Base-by-base conservation (phyloP, 2,329 filamentous ascomycete species). In the Trichoderma sp. region DNA sequence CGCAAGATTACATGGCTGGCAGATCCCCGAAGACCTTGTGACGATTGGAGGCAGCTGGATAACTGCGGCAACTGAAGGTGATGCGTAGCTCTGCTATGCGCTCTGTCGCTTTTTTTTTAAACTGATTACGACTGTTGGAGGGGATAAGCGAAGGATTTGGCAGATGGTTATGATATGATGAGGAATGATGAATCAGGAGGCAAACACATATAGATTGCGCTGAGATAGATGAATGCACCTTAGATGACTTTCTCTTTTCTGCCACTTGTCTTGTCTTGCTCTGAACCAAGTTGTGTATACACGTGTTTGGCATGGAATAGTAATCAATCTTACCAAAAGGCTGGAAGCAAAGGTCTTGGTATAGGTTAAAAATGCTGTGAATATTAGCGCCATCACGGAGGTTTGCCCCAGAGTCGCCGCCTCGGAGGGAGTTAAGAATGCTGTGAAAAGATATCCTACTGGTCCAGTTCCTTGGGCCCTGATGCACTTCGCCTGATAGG, bases 1-100 rank as follows among this genome's bases (percentile, higher is more conserved):
- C 5, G 95, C 93, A 76, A 78, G 77, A 0, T 78, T 84, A 5
- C 95, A 97, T 84, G 92, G 93, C 1, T 97, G 95, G 95, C 82
- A 86, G 65, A 85, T 95, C 4, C 94, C 94, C 0, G 81, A 84
- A 4, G 93, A 93, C 29, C 11, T 75, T 21, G 41, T 29, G 38
- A 29, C 31, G 11, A 62, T 75, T 14, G 59, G 53, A 18, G 6
- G 6, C 4, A 3, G n/a, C 29, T 72, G 59, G 69, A 41, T 27
- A 18, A n/a, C 60, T 63, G 27, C 9, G n/a, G 18, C 5, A 56
- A 6, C 21, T 56, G 9, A 24, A 56, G 21, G 50, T 21, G 21
- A 24, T 21, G 45, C 41, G 41, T 45, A 53, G n/a, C 5, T 12
- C 21, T 53, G 45, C 45, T n/a, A 50, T 50, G 18, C n/a, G 21